Evolutionary conservation across 2,329 filamentous ascomycete genomes (phyloP).

Genomic region (Hymenoscyphus infarciens): DNA sequence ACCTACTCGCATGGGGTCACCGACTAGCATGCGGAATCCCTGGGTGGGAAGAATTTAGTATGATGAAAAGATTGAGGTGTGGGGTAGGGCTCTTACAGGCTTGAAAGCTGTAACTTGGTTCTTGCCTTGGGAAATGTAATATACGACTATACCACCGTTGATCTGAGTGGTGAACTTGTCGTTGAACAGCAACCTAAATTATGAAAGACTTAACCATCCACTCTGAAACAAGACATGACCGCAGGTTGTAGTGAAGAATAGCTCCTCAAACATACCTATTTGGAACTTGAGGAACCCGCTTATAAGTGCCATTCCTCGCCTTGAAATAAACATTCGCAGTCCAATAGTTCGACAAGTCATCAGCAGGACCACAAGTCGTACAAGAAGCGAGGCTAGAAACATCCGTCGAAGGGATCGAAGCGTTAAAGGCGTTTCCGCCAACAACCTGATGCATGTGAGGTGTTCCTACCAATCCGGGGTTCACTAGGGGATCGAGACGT

Average conservation of each 20-base stretch:
- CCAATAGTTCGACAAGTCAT: slow-evolving; percentile 34
- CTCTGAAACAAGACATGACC: not conserved
- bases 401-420: slow-evolving; percentile 13
- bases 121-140: slow-evolving; percentile 16
- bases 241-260: not conserved
- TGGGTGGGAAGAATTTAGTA: not conserved
- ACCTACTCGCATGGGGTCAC: slow-evolving; percentile 9
- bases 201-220: no score
- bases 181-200: slow-evolving; percentile 11
- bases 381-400: slow-evolving; percentile 13
- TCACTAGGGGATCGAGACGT: slow-evolving; percentile 19
- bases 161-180: slow-evolving; percentile 19
- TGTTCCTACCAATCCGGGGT: slow-evolving; percentile 14
- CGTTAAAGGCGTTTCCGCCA: slow-evolving; percentile 12
- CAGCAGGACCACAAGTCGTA: slow-evolving; percentile 15
- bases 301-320: slow-evolving; percentile 21
- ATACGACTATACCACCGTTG: slow-evolving; percentile 13
- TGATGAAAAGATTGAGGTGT: no score
- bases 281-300: slow-evolving; percentile 15
- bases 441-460: slow-evolving; percentile 14
- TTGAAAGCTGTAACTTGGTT: slow-evolving; percentile 21
- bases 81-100: slow-evolving; percentile 11
- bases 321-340: slow-evolving; percentile 34
- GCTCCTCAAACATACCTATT: slow-evolving; percentile 20
- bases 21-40: slow-evolving; percentile 22